Conservation (phyloP, 2,329 filamentous ascomycete genomes). For the Pyrenochaeta sp. region DNA sequence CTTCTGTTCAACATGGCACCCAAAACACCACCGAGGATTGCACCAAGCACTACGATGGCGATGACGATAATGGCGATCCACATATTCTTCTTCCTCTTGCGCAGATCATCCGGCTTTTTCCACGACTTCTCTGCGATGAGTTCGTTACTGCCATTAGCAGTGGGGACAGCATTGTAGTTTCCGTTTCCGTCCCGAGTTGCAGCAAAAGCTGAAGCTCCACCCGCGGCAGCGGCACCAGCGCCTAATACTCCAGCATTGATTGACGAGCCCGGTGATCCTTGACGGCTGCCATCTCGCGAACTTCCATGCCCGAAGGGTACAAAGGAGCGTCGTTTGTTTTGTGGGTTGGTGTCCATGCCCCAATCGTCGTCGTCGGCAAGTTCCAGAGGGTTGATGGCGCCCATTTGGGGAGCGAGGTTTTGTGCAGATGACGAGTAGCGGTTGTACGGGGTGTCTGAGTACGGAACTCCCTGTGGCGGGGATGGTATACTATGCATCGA, state of each 20-base stretch:
- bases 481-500: constrained; percentile 60
- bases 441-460: constrained; percentile 72
- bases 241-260: constrained; percentile 44
- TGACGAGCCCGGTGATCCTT: constrained; percentile 52
- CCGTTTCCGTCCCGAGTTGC: constrained; percentile 47
- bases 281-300: constrained; percentile 50
- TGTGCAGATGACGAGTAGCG: constrained; percentile 57
- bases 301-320: constrained; percentile 59
- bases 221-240: constrained; percentile 52
- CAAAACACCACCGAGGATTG: constrained; percentile 75
- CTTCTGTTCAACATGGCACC: constrained; percentile 71
- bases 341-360: constrained; percentile 65
- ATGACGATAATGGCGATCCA: constrained; percentile 72
- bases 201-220: constrained; percentile 35
- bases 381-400: constrained; percentile 74
- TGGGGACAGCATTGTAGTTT: constrained; percentile 66
- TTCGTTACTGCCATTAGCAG: constrained; percentile 25
- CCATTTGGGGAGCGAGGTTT: constrained; percentile 46
- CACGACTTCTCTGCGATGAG: constrained; percentile 69
- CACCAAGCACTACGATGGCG: constrained; percentile 71
- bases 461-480: constrained; percentile 48
- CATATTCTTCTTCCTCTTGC: constrained; percentile 67
- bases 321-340: constrained; percentile 64
- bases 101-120: constrained; percentile 55
- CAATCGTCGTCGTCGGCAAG: constrained; percentile 91